phyloP scores from a whole-genome alignment of 805 yeast genomes.

The Metschnikowia amazonensis region DNA sequence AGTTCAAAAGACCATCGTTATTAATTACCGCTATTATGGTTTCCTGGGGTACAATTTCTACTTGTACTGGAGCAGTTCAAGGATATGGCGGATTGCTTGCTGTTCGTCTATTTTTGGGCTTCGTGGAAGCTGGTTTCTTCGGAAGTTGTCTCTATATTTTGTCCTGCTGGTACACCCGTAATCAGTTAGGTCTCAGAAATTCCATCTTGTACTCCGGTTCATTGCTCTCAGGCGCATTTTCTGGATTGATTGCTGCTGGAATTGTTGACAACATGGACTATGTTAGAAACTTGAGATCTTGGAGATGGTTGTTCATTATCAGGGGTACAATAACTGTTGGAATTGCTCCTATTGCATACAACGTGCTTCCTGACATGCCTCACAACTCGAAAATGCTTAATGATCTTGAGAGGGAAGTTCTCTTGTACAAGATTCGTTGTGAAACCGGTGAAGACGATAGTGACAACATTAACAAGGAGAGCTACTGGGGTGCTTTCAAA shows the following conservation, averaged over 20 bases:
- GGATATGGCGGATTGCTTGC: constrained; percentile 43
- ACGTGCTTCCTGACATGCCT: constrained; percentile 52
- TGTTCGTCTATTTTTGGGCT: constrained; percentile 46
- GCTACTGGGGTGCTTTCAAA: constrained; percentile 32
- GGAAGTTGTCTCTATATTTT: constrained; percentile 47
- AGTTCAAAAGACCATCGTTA: constrained; percentile 47
- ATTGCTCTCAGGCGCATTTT: constrained; percentile 49
- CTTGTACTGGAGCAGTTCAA: constrained; percentile 47
- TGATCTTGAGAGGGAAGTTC: constrained; percentile 43
- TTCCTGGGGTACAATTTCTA: constrained; percentile 46
- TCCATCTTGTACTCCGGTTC: constrained; percentile 51
- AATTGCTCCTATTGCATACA: constrained; percentile 42
- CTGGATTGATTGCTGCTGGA: constrained; percentile 54
- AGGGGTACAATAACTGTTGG: constrained; percentile 53
- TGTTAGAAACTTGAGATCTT: constrained; percentile 23
- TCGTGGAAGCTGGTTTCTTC: constrained; percentile 46
- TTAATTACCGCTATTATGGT: constrained; percentile 49
- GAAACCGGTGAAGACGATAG: constrained; percentile 42
- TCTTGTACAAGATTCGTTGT: constrained; percentile 37
- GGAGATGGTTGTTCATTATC: constrained; percentile 56
- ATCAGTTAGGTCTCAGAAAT: constrained; percentile 47
- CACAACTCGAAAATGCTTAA: constrained; percentile 44
- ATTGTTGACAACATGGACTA: constrained; percentile 39
- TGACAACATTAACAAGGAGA: constrained; percentile 33
- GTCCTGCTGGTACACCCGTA: constrained; percentile 54